Evolutionary conservation across 805 yeast genomes (phyloP).

Genomic region (Danielia oregonensis): DNA sequence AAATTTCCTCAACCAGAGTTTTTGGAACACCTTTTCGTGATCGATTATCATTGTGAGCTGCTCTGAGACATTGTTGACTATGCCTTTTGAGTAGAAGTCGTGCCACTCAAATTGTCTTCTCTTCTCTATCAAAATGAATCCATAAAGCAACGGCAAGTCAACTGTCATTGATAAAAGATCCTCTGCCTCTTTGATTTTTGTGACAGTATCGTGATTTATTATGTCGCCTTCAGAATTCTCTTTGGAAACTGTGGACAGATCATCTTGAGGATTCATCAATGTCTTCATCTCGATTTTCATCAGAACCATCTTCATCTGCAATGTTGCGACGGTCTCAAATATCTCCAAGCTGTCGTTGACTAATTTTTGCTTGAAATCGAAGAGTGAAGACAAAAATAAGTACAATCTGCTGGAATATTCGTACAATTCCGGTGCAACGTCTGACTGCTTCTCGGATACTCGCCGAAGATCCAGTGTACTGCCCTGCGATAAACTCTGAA

Average conservation of each 20-base stretch:
- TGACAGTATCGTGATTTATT: background rate
- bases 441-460: conserved; percentile 21
- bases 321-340: conserved; percentile 29
- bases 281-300: conserved; percentile 26
- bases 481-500: conserved; percentile 14
- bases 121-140: conserved; percentile 60
- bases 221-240: background rate
- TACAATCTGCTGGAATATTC: conserved; percentile 32
- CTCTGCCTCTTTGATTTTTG: conserved; percentile 28
- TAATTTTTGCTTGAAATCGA: conserved; percentile 28
- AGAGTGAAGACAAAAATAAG: conserved; percentile 27
- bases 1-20: conserved; percentile 63
- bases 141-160: conserved; percentile 71
- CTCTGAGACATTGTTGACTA: conserved; percentile 47
- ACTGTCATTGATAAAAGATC: conserved; percentile 43
- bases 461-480: conserved; percentile 12
- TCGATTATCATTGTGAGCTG: conserved; percentile 54
- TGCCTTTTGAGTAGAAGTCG: conserved; percentile 37
- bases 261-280: conserved; percentile 18
- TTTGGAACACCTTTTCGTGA: conserved; percentile 52
- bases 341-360: conserved; percentile 19
- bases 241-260: background rate
- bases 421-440: conserved; percentile 24
- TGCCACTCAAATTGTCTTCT: conserved; percentile 59
- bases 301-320: conserved; percentile 37